Conservation (phyloP, 495 filamentous ascomycete genomes). For the Monascus purpureus region DNA sequence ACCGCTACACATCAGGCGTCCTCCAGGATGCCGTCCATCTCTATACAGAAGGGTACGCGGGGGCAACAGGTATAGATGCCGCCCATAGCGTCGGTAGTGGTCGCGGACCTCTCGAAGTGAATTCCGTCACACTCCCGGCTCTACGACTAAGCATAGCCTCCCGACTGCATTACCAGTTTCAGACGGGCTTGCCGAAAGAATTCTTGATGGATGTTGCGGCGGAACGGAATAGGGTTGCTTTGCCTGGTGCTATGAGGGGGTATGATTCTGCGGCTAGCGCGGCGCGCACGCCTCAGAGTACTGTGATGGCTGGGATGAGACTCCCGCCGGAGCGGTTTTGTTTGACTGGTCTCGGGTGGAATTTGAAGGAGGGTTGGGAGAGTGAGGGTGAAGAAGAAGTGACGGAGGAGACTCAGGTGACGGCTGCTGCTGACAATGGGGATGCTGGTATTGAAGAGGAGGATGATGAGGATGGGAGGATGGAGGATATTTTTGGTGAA, state of each 20-base stretch:
- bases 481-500: conserved; percentile 47
- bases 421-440: conserved; percentile 8
- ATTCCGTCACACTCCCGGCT: conserved; percentile 38
- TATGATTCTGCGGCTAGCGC: conserved; percentile 24
- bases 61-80: conserved; percentile 3
- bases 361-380: conserved; percentile 65
- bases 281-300: conserved; percentile 15
- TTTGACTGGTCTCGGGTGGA: conserved; percentile 73
- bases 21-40: conserved; percentile 39
- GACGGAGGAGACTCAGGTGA: conserved; percentile 15
- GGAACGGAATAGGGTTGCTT: conserved; percentile 64
- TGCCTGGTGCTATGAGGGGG: conserved; percentile 65
- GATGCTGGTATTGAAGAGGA: conserved; percentile 23
- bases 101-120: conserved; percentile 21
- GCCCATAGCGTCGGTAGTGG: conserved; percentile 7
- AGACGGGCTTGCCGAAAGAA: conserved; percentile 60
- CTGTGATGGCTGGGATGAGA: conserved; percentile 52
- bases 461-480: conserved; percentile 43
- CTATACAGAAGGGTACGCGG: conserved; percentile 37
- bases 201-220: conserved; percentile 71
- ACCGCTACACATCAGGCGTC: conserved; percentile 53
- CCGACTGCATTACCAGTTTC: conserved; percentile 51
- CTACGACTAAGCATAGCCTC: conserved; percentile 51
- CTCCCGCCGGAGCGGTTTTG: conserved; percentile 88
- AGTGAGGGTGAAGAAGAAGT: conserved; percentile 44